Base-by-base conservation (phyloP, 768 basidiomycete genomes). In the Saitozyma sp. region DNA sequence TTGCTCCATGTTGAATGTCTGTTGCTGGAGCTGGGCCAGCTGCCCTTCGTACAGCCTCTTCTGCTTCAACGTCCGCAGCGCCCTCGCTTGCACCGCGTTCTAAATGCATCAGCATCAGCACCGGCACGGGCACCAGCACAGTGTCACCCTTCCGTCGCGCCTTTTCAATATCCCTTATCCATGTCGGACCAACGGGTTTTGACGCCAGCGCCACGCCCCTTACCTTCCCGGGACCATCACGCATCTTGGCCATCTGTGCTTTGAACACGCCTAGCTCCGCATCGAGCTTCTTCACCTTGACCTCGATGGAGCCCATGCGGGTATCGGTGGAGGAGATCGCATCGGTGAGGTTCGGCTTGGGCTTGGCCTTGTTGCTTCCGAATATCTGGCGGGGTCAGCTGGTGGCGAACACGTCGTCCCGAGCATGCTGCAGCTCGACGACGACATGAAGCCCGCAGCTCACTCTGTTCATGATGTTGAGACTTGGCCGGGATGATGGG, bases 1-100 rank as follows among this genome's bases (percentile, higher is more conserved):
- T 58, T 90, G 92, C 82, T 99, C 94, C 90, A 98, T 98, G 81
- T 99, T 98, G 83, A 92, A 98, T 20, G 91, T 88, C 79, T 98
- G 96, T 77, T 98, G 96, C 38, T 89, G 83, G 14, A 99, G 84
- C 79, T 96, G 92, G 9, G 86, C 84, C 45, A 98, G 85, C 78
- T 99, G 96, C 13, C 83, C 84, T 78, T 99, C 96, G 59, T 79
- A 81, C 91, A 97, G 88, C 80, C 87, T 85, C 83, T 92, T 97
- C 82, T 98, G 96, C 81, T 92, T 92, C 48, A 99, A 84, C 2
- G 90, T 91, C 51, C 91, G 85, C 60, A 98, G 80, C 1, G 96
- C 96, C n/a, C 96, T 87, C 78, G 94, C 89, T 78, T 95, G 91
- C 45, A 98, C 89, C 3, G 96, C 94, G 64, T 84, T 83, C 94